Conservation (phyloP, 2,329 filamentous ascomycete genomes). For the Xylogone sp. region DNA sequence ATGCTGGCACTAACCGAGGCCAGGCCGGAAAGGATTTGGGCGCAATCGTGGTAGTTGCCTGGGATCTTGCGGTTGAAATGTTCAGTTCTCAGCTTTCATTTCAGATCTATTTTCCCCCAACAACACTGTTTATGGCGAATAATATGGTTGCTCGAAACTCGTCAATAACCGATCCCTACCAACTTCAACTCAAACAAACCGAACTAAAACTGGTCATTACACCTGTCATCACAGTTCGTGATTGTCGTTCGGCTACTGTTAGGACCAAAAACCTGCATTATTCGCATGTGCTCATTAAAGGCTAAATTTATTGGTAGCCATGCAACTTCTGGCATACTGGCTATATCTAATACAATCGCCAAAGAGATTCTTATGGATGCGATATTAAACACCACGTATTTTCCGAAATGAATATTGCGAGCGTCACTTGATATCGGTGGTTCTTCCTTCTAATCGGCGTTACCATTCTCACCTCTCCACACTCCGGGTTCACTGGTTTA, state of each 20-base stretch:
- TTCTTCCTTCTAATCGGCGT: too few relatives aligned
- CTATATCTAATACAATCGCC: too few relatives aligned
- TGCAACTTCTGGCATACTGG: neutral
- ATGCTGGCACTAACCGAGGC: conserved; percentile 29
- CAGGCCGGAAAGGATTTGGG: conserved; percentile 37
- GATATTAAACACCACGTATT: too few relatives aligned
- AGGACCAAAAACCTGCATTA: conserved; percentile 21
- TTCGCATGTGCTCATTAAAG: conserved; percentile 21
- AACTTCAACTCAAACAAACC: conserved; percentile 47
- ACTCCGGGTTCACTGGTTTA: too few relatives aligned
- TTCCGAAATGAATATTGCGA: too few relatives aligned
- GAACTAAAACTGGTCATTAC: conserved; percentile 52
- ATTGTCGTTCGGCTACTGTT: conserved; percentile 33
- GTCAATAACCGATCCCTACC: conserved; percentile 33
- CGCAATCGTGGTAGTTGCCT: conserved; percentile 15
- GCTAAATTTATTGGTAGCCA: conserved; percentile 6
- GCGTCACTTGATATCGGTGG: too few relatives aligned
- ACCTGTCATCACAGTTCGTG: conserved; percentile 50
- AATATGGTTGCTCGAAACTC: conserved; percentile 42
- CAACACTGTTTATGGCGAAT: conserved; percentile 44
- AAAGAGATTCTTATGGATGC: too few relatives aligned
- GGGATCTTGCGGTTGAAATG: conserved; percentile 38
- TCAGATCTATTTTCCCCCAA: conserved; percentile 47
- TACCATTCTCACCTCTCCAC: too few relatives aligned
- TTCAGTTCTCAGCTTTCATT: conserved; percentile 37